Evolutionary conservation across 169 alveolate species (phyloP), one percentile per base, ranked within the genome.

Genomic region (Condylostoma magnum): DNA sequence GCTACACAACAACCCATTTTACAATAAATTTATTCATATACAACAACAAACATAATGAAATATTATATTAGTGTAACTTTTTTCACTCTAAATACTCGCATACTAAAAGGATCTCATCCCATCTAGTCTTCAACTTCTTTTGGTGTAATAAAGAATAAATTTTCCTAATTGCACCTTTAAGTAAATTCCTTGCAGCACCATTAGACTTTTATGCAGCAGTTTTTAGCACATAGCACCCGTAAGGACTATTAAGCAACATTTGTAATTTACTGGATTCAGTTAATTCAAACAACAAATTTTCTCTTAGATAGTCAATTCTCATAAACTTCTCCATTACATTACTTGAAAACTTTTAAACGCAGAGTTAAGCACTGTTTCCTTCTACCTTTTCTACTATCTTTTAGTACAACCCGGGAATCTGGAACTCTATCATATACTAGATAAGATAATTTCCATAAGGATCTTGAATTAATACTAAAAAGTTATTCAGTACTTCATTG

Each of bases 391-490:
- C 56, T 53, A 77, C 65, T 10, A 89, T 41, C 1, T 85, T 77
- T n/a, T 18, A 6, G 34, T 76, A 74, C 2, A 43, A 30, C 34
- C 69, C 77, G 10, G 43, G 60, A 5, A 54, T 60, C 92, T 87
- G 78, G 33, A 55, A 67, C 60, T 85, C 89, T 58, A 85, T 27
- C 2, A 82, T 71, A 54, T 58, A 69, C 46, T 87, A 90, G 30
- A 85, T 69, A 4, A 91, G 93, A 54, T 85, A 89, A 58, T 89
- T 89, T 3, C 95, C 95, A 58, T 79, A 89, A 12, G 95, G 95
- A 55, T 80, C 76, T 77, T 89, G 90, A 8, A 83, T 82, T 20
- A 89, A 50, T 12, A 83, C 85, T 74, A 89, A 71, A 6, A 83
- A 67, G 53, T 84, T 63, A 28, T 66, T 73, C 2, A 54, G 22